Evolutionary conservation across 768 basidiomycete species (phyloP).

Genomic region (Russula griseocarnosa): DNA sequence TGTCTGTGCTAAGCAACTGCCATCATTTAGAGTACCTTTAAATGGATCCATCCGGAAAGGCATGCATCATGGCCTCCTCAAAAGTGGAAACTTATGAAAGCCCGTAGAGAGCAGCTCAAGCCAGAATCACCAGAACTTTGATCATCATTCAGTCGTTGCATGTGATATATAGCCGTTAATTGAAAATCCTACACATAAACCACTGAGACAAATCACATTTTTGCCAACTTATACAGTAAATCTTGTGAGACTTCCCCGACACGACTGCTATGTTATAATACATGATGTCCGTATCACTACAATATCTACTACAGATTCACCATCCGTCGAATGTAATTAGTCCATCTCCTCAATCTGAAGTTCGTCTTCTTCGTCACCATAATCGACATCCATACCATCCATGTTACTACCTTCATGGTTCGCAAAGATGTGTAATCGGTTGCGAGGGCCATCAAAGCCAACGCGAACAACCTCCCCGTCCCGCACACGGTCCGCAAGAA

Average conservation of each 20-base stretch:
- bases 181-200: no score
- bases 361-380: slow-evolving; percentile 52
- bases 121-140: background rate
- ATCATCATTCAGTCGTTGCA: no score
- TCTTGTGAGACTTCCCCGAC: no score
- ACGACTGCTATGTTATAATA: no score
- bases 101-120: background rate
- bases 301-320: background rate
- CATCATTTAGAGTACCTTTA: slow-evolving; percentile 6
- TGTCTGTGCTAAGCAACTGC: background rate
- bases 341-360: slow-evolving; percentile 72
- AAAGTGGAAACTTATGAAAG: slow-evolving; percentile 6
- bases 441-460: slow-evolving; percentile 76
- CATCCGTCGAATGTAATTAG: slow-evolving; percentile 29
- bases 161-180: no score
- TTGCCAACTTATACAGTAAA: no score
- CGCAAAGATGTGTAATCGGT: slow-evolving; percentile 70
- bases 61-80: slow-evolving; percentile 1
- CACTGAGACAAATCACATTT: no score
- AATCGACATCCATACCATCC: slow-evolving; percentile 58
- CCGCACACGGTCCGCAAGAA: slow-evolving; percentile 76
- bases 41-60: slow-evolving; percentile 20
- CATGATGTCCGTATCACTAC: background rate
- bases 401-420: slow-evolving; percentile 66
- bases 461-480: slow-evolving; percentile 78